Evolutionary conservation across 192 early-diverging fungal species (phyloP).

Genomic region (Backusella macrospora): DNA sequence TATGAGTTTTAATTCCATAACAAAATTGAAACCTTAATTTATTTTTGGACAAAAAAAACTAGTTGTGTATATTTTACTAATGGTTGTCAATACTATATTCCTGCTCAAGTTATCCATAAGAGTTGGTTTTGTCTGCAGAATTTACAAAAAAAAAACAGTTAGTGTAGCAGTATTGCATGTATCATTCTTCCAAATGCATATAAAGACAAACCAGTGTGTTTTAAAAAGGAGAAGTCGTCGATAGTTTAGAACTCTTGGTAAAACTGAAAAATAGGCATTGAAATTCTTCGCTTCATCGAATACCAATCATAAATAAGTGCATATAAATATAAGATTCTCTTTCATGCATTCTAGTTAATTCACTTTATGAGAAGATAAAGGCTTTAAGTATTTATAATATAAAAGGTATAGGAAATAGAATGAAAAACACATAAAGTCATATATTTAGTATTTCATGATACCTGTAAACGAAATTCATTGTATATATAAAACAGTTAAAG

Average conservation of each 20-base stretch:
- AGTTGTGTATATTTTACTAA: neutral
- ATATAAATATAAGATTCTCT: too few species aligned
- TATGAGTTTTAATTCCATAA: too few species aligned
- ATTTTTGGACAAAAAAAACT: too few species aligned
- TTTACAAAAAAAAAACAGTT: neutral
- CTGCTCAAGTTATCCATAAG: neutral
- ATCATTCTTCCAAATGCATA: neutral
- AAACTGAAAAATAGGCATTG: neutral
- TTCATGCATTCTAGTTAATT: too few species aligned
- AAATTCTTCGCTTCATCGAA: neutral
- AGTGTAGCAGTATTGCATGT: neutral
- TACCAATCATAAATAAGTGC: too few species aligned
- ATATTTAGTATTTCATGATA: too few species aligned
- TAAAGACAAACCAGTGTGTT: conserved; percentile 2
- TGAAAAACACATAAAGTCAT: too few species aligned
- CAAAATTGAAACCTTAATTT: too few species aligned
- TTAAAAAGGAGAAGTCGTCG: neutral
- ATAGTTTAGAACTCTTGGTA: neutral
- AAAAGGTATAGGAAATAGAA: neutral
- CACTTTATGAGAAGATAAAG: too few species aligned
- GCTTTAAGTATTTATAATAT: neutral
- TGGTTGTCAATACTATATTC: neutral
- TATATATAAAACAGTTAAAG: neutral
- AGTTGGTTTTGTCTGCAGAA: neutral
- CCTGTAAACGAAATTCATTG: conserved; percentile 4